Evolutionary conservation across 83 land plant genomes (phyloP).

Genomic region (Thuja plicata): DNA sequence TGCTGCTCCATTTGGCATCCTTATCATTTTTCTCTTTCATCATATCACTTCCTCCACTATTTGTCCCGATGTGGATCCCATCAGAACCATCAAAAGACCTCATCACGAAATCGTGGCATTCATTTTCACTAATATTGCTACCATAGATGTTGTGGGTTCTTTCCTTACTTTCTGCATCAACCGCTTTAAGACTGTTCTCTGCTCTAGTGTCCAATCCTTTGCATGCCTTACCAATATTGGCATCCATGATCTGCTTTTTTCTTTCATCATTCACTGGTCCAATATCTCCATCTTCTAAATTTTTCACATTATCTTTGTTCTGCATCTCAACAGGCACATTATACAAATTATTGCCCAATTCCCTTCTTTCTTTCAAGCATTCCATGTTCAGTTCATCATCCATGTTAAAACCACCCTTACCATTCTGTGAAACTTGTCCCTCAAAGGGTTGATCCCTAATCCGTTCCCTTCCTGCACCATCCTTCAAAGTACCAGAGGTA

Average conservation of each 20-base stretch:
- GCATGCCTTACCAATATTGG: background rate
- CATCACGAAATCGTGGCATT: background rate
- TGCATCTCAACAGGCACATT: too few relatives aligned
- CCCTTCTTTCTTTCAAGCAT: background rate
- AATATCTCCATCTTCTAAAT: too few relatives aligned
- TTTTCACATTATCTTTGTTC: too few relatives aligned
- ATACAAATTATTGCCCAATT: slow-evolving; percentile 3
- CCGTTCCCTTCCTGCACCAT: background rate
- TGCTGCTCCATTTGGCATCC: background rate
- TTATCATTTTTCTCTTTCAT: slow-evolving; percentile 6
- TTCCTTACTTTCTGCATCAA: too few relatives aligned
- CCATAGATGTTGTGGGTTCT: too few relatives aligned
- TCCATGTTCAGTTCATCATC: slow-evolving; percentile 18
- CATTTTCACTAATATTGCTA: background rate
- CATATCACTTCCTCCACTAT: slow-evolving; percentile 2
- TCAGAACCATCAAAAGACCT: slow-evolving; percentile 1
- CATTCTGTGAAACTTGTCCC: background rate
- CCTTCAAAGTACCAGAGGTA: too few relatives aligned
- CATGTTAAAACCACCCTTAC: background rate
- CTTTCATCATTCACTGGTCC: background rate
- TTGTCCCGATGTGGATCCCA: background rate
- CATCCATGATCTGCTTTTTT: background rate
- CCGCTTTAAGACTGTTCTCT: too few relatives aligned
- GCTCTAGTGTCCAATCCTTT: background rate
- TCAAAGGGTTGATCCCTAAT: background rate